Conservation (phyloP, 2,329 filamentous ascomycete species). For the Fusarium sterilihyphosum region DNA sequence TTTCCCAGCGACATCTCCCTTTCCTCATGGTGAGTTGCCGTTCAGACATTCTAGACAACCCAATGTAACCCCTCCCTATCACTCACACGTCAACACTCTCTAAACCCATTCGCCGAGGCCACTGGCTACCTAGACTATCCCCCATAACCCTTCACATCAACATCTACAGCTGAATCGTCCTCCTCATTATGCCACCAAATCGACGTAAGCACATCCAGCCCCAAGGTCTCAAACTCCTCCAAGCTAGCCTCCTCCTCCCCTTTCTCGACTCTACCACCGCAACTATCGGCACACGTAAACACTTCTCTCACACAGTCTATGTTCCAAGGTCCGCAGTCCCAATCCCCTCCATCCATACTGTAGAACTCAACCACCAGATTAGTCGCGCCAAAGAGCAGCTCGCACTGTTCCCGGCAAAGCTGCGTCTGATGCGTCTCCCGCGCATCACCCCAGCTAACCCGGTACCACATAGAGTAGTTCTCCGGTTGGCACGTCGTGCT, state of each 20-base stretch:
- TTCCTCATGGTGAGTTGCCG: neutral
- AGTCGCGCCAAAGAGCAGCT: conserved; percentile 3
- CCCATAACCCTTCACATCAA: conserved; percentile 11
- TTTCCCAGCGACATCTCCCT: neutral
- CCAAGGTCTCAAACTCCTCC: conserved; percentile 5
- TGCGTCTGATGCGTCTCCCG: neutral
- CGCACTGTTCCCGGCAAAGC: neutral
- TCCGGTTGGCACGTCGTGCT: conserved; percentile 7
- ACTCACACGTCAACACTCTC: conserved; percentile 1
- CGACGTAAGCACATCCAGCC: conserved; percentile 6
- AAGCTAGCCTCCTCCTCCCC: neutral
- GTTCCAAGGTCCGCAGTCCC: conserved; percentile 16
- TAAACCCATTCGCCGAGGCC: neutral
- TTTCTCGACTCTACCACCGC: neutral
- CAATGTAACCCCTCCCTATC: conserved; percentile 1
- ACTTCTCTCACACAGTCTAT: conserved; percentile 6
- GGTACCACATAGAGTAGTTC: conserved; percentile 15
- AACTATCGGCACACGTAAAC: conserved; percentile 4
- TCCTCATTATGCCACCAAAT: conserved; percentile 13
- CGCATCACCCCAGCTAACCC: conserved; percentile 12
- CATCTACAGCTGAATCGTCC: conserved; percentile 15
- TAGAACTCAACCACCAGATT: conserved; percentile 27
- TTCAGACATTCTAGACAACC: neutral
- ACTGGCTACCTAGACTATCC: neutral
- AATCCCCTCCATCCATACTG: neutral